A percentile compares a stretch with the other conserved stretches of the same genome.
Conservation (phyloP, 2,329 filamentous ascomycete genomes). For the Dichotomopilus funicola region DNA sequence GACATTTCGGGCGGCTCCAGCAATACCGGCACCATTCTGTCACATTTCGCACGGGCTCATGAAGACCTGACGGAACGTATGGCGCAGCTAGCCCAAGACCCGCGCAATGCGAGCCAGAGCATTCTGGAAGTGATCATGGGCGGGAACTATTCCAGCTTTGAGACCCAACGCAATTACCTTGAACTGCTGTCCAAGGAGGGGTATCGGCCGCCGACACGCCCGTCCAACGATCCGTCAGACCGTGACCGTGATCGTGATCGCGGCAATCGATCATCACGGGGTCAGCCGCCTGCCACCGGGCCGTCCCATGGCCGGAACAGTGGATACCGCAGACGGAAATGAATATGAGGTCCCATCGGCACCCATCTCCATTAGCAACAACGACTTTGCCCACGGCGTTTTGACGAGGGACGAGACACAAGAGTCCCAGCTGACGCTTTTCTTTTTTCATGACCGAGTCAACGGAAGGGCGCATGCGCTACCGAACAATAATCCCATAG, state of each 20-base stretch:
- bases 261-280: not conserved
- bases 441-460: not conserved
- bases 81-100: constrained; percentile 37
- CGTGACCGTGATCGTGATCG: not conserved
- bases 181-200: constrained; percentile 33
- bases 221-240: not conserved
- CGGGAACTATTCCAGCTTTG: constrained; percentile 73
- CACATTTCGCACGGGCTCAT: constrained; percentile 63
- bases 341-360: not conserved
- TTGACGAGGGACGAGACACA: too few species aligned
- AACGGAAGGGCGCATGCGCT: not conserved
- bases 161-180: constrained; percentile 60
- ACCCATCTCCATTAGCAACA: not conserved
- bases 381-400: not conserved
- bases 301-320: not conserved
- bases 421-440: not conserved
- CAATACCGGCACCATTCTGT: constrained; percentile 60
- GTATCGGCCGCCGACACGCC: not conserved
- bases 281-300: not conserved
- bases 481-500: not conserved
- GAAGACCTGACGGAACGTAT: constrained; percentile 52
- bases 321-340: constrained; percentile 3
- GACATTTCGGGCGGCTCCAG: constrained; percentile 85
- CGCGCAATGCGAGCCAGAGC: constrained; percentile 35
- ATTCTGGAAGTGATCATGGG: constrained; percentile 67